Conservation (phyloP, 2,329 filamentous ascomycete species). For the Zalaria sp. region DNA sequence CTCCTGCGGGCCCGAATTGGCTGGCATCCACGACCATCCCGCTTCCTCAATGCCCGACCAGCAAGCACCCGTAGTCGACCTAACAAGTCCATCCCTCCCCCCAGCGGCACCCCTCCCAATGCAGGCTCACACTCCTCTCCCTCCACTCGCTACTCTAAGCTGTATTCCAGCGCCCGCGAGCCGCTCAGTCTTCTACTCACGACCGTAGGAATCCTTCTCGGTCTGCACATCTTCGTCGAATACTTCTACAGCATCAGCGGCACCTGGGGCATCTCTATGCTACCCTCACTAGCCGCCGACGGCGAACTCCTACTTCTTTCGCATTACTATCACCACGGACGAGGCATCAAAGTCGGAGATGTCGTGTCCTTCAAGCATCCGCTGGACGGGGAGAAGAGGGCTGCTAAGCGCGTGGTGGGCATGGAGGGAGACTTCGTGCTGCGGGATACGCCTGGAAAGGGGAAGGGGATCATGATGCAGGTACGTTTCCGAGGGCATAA, state of each 20-base stretch:
- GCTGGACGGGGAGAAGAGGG: slow-evolving; percentile 33
- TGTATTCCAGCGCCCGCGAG: too few relatives aligned
- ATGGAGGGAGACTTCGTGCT: slow-evolving; percentile 55
- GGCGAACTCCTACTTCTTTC: slow-evolving; percentile 59
- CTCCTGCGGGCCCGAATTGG: too few relatives aligned
- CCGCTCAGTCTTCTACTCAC: too few relatives aligned
- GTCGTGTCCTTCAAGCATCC: slow-evolving; percentile 69
- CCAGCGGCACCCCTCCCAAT: too few relatives aligned
- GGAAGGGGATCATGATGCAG: slow-evolving; percentile 45
- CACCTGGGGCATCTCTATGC: slow-evolving; percentile 69
- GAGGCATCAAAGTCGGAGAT: slow-evolving; percentile 62
- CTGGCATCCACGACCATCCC: too few relatives aligned
- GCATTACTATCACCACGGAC: slow-evolving; percentile 54
- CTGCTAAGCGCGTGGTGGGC: slow-evolving; percentile 60
- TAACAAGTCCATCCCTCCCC: too few relatives aligned
- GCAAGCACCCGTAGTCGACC: too few relatives aligned
- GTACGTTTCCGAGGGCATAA: slow-evolving; percentile 29
- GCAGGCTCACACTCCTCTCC: too few relatives aligned
- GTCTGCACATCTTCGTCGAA: slow-evolving; percentile 19
- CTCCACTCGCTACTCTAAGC: too few relatives aligned
- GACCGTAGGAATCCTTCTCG: slow-evolving; percentile 3
- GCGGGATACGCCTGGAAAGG: slow-evolving; percentile 42
- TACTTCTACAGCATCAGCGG: slow-evolving; percentile 48
- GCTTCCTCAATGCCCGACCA: too few relatives aligned
- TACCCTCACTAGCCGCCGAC: slow-evolving; percentile 60